Conservation (phyloP, 2,329 filamentous ascomycete species). For the Juglanconis sp. region DNA sequence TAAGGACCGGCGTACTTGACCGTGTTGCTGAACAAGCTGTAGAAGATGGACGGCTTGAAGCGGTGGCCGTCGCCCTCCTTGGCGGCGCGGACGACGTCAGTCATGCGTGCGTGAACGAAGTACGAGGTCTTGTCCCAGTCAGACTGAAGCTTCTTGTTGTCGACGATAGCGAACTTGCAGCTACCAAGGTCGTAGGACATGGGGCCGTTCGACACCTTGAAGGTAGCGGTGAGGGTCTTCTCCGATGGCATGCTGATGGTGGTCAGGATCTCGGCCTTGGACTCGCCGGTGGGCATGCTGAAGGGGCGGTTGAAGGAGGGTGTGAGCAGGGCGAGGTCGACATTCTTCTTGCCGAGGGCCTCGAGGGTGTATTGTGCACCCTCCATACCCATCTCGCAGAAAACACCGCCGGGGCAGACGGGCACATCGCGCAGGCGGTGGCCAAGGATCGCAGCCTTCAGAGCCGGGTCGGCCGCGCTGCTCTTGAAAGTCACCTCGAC, state of each 20-base stretch:
- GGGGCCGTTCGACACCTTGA: slow-evolving; percentile 12
- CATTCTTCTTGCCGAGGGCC: slow-evolving; percentile 8
- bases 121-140: slow-evolving; percentile 14
- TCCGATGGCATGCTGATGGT: slow-evolving; percentile 11
- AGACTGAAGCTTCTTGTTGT: slow-evolving; percentile 7
- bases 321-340: slow-evolving; percentile 5
- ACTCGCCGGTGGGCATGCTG: slow-evolving; percentile 10
- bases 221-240: slow-evolving; percentile 3
- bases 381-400: slow-evolving; percentile 13
- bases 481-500: slow-evolving; percentile 12
- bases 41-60: slow-evolving; percentile 21
- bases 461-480: slow-evolving; percentile 6
- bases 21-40: slow-evolving; percentile 22
- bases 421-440: slow-evolving; percentile 14
- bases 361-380: slow-evolving; percentile 11
- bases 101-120: slow-evolving; percentile 13
- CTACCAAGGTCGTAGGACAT: slow-evolving; percentile 13
- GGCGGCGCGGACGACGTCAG: slow-evolving; percentile 3
- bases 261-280: slow-evolving; percentile 10
- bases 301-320: slow-evolving; percentile 12
- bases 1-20: slow-evolving; percentile 22
- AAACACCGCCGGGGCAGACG: slow-evolving; percentile 13
- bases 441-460: slow-evolving; percentile 10
- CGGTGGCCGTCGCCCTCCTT: slow-evolving; percentile 16
- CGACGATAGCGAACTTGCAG: slow-evolving; percentile 7